These are phyloP conservation scores for Elsinoe arachidis DNA, from an alignment of 2,329 filamentous ascomycete genomes.

Conservation along the genomic window DNA sequence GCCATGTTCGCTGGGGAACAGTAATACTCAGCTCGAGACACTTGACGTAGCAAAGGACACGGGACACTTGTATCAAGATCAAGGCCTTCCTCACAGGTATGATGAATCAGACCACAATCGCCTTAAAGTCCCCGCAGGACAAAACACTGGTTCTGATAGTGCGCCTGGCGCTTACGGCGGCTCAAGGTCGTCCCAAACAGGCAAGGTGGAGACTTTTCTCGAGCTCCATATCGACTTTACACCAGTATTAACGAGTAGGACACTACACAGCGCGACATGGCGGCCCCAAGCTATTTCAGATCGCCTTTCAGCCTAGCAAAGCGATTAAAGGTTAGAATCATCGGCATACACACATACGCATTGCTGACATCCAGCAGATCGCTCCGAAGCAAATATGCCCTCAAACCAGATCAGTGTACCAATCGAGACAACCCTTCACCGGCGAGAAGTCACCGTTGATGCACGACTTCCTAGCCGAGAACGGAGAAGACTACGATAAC, in stretches of 20 bases:
- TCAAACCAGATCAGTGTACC: constrained; percentile 15
- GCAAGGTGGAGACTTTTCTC: constrained; percentile 1
- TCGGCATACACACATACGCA: not conserved
- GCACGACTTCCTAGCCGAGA: constrained; percentile 14
- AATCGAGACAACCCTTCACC: constrained; percentile 18
- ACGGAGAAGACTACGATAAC: constrained; percentile 16
- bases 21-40: not conserved
- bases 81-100: not conserved
- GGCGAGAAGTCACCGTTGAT: constrained; percentile 13
- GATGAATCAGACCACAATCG: not conserved
- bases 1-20: not conserved
- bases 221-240: not conserved
- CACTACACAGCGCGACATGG: constrained; percentile 28
- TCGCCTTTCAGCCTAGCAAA: constrained; percentile 36
- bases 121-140: not conserved
- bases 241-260: not conserved
- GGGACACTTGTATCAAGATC: not conserved
- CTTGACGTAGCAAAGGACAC: too few species aligned
- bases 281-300: constrained; percentile 35
- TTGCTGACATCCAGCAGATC: constrained; percentile 12
- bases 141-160: too few species aligned
- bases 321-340: constrained; percentile 32
- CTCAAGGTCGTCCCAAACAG: not conserved
- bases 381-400: constrained; percentile 15
- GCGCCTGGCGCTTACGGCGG: not conserved